Evolutionary conservation across 2,329 filamentous ascomycete genomes (phyloP).

Genomic region (Fusarium agapanthi): DNA sequence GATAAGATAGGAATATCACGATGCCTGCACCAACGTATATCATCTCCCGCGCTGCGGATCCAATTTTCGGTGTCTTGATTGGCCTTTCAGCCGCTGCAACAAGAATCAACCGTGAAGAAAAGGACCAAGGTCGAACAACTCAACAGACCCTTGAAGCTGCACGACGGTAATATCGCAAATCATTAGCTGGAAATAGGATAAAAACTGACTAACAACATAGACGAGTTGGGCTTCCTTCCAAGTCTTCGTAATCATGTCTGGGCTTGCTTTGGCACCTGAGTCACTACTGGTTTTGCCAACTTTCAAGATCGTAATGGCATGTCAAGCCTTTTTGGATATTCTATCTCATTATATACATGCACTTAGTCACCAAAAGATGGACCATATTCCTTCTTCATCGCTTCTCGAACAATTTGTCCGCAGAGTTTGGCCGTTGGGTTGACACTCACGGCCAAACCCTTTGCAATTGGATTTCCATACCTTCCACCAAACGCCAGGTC

Average conservation of each 20-base stretch:
- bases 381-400: slow-evolving; percentile 74
- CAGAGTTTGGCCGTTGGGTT: slow-evolving; percentile 77
- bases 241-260: slow-evolving; percentile 26
- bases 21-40: slow-evolving; percentile 68
- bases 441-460: slow-evolving; percentile 68
- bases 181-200: not conserved
- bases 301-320: not conserved
- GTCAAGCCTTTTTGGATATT: not conserved
- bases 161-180: slow-evolving; percentile 48
- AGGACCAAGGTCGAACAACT: slow-evolving; percentile 63
- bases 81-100: slow-evolving; percentile 64
- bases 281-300: not conserved
- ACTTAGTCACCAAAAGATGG: slow-evolving; percentile 54
- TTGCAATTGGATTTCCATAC: slow-evolving; percentile 72
- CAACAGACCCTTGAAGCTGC: slow-evolving; percentile 59
- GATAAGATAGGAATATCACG: slow-evolving; percentile 16
- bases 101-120: slow-evolving; percentile 68
- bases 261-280: not conserved
- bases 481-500: slow-evolving; percentile 72
- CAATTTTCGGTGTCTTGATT: slow-evolving; percentile 66
- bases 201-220: slow-evolving; percentile 34
- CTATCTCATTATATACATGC: slow-evolving; percentile 12
- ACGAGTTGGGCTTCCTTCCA: slow-evolving; percentile 43
- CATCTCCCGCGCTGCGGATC: slow-evolving; percentile 66
- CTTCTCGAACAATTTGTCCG: slow-evolving; percentile 73